Evolutionary conservation across 2,329 filamentous ascomycete species (phyloP), one percentile per base, ranked within the genome.

Genomic region (Orbilia javanica): DNA sequence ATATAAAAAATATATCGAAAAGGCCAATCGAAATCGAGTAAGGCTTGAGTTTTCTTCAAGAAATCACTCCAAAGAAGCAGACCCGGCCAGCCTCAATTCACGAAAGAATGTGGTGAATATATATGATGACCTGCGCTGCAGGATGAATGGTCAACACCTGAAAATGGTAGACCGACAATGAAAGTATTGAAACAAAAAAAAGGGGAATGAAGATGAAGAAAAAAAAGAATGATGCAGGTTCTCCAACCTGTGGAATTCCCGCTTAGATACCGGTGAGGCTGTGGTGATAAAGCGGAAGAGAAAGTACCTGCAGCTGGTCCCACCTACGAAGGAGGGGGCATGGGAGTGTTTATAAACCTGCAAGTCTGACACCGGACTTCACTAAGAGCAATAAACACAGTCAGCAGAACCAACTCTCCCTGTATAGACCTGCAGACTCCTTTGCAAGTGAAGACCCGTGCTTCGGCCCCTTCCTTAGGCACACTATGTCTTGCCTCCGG

Each of bases 211-310:
- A 42, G 20, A n/a, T 42, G 3, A n/a, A 25, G 42, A 60, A 60
- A 60, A 42, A 42, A 42, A 42, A 60, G 55, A 34, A 3, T 25
- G 55, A 60, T 39, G 34, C 52, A 36, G 22, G 20, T 39, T 34
- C 11, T 60, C 55, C 55, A 60, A 60, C 55, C 55, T 39, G 55
- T 60, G 55, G 55, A 60, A 42, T 60, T 60, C 55, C 52, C 55
- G 55, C 55, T 60, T 60, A 60, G 55, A 60, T 60, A 60, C 55
- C 55, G 55, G 55, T 42, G 55, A 60, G 55, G 55, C 55, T 60
- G 55, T 60, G 55, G 55, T 60, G 55, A 60, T 60, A 60, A 60
- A 60, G 34, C 55, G 55, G 34, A 60, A 60, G 20, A n/a, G 20
- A 60, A 42, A 20, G 55, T 60, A 60, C 55, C 55, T 60, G 55